Evolutionary conservation across 2,329 filamentous ascomycete species (phyloP).

Genomic region (Didymella pomorum): DNA sequence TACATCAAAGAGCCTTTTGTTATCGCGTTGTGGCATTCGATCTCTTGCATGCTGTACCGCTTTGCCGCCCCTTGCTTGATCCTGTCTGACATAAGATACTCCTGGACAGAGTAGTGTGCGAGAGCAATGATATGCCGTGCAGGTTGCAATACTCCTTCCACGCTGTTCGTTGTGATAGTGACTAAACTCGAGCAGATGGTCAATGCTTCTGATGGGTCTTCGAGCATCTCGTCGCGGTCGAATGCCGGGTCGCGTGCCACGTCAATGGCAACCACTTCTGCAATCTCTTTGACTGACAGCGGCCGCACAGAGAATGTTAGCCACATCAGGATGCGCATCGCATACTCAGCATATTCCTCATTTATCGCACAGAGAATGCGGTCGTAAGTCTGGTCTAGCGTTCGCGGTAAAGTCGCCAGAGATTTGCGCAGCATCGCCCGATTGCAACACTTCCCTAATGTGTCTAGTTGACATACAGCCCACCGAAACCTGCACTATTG

Average conservation of each 20-base stretch:
- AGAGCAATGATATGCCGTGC: too few relatives aligned
- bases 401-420: constrained; percentile 32
- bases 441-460: constrained; percentile 25
- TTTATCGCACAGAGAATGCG: constrained; percentile 36
- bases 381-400: constrained; percentile 41
- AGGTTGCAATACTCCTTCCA: too few relatives aligned
- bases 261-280: constrained; percentile 40
- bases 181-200: constrained; percentile 46
- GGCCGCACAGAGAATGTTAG: constrained; percentile 34
- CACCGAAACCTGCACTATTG: constrained; percentile 35
- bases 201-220: constrained; percentile 44
- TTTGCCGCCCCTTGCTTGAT: too few relatives aligned
- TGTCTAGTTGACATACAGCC: constrained; percentile 38
- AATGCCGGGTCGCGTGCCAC: constrained; percentile 37
- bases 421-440: constrained; percentile 12
- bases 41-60: too few relatives aligned
- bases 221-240: constrained; percentile 44
- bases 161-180: constrained; percentile 26
- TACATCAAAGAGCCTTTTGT: too few relatives aligned
- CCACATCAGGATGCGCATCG: constrained; percentile 37
- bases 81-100: too few relatives aligned
- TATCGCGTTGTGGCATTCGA: too few relatives aligned
- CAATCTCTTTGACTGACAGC: constrained; percentile 33
- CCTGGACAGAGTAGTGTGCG: too few relatives aligned
- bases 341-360: constrained; percentile 26